Percentiles rank a stretch among this genome's conserved stretches.
phyloP scores from a whole-genome alignment of 1,284 basidiomycete species.

The Spongiforma sp. region DNA sequence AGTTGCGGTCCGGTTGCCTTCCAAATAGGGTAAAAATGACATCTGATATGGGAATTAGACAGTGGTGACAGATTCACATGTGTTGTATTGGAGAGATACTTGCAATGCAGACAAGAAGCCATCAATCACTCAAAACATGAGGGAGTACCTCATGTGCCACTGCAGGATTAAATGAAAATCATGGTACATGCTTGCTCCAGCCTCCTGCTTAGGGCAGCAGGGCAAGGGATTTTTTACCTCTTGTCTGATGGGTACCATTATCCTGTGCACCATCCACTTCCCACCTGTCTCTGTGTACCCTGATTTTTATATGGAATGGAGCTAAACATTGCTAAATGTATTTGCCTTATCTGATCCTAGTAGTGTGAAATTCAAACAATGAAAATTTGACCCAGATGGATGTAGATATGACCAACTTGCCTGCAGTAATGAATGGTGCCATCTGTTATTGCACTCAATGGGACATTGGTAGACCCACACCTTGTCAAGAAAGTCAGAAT shows the following conservation, averaged over 20 bases:
- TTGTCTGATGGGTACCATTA: conserved; percentile 10
- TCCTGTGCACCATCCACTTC: not conserved
- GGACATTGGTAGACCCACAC: no score
- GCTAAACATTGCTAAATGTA: conserved; percentile 8
- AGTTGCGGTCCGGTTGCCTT: no score
- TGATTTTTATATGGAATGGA: conserved; percentile 9
- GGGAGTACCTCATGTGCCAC: conserved; percentile 7
- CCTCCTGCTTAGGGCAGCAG: conserved; percentile 2
- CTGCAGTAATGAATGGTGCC: no score
- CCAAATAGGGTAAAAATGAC: no score
- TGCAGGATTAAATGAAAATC: not conserved
- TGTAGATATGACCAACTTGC: no score
- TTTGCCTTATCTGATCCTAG: not conserved
- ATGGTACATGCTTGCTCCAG: conserved; percentile 6
- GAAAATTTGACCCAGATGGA: not conserved
- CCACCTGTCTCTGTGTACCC: conserved; percentile 1
- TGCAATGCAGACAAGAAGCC: not conserved
- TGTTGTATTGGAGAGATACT: conserved; percentile 9
- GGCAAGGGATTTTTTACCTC: not conserved
- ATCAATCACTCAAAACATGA: conserved; percentile 10
- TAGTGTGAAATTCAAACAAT: not conserved
- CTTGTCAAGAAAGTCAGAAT: not conserved
- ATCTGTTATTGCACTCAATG: no score
- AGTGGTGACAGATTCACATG: conserved; percentile 16
- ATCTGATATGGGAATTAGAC: not conserved